Evolutionary conservation across 805 yeast genomes (phyloP).

Genomic region (Kregervanrija pseudodelftensis): DNA sequence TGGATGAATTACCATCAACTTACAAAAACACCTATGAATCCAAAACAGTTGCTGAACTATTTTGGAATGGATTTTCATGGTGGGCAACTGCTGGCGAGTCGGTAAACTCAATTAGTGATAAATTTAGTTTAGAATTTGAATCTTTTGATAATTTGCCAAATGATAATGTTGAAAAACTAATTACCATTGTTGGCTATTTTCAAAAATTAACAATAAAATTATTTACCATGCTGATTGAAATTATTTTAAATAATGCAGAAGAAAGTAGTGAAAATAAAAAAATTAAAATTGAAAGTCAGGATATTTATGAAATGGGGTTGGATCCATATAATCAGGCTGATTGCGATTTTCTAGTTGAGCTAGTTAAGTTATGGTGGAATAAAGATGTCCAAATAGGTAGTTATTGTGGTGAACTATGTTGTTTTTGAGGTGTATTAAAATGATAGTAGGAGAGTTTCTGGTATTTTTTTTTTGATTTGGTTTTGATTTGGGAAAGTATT

Average conservation of each 20-base stretch:
- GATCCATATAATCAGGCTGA: slow-evolving; percentile 46
- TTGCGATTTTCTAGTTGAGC: slow-evolving; percentile 34
- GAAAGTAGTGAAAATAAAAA: neutral
- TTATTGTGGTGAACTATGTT: slow-evolving; percentile 28
- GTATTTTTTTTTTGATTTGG: neutral
- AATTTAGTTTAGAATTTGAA: slow-evolving; percentile 31
- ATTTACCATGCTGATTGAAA: slow-evolving; percentile 31
- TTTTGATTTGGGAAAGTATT: neutral
- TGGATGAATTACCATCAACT: slow-evolving; percentile 9
- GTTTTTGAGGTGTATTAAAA: slow-evolving; percentile 13
- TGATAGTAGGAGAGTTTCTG: neutral
- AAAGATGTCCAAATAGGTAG: slow-evolving; percentile 35
- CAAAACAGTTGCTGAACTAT: slow-evolving; percentile 46
- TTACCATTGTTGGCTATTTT: slow-evolving; percentile 42
- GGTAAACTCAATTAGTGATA: slow-evolving; percentile 32
- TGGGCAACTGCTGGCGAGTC: slow-evolving; percentile 83
- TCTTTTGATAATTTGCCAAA: slow-evolving; percentile 16
- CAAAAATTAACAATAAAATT: slow-evolving; percentile 40
- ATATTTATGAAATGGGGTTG: slow-evolving; percentile 49
- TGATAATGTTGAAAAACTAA: slow-evolving; percentile 20
- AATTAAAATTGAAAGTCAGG: slow-evolving; percentile 23
- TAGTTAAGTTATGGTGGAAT: slow-evolving; percentile 43
- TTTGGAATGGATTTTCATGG: slow-evolving; percentile 73
- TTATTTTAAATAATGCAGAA: slow-evolving; percentile 27
- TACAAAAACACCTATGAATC: slow-evolving; percentile 29